Conservation (phyloP, 2,329 filamentous ascomycete genomes). For the Ascochyta clinopodiicola region DNA sequence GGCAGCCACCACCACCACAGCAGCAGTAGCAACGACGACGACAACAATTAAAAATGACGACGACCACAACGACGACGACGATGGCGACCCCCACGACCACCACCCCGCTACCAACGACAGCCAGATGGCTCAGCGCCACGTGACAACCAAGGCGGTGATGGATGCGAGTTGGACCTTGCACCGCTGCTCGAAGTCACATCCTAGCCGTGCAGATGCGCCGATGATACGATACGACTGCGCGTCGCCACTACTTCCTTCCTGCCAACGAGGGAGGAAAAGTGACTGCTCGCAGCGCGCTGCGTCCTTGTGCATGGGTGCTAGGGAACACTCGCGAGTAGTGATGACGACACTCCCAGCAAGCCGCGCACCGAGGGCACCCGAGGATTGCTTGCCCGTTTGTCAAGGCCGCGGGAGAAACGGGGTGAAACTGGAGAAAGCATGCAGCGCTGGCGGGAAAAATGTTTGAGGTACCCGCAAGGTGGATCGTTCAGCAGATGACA, state of each 20-base stretch:
- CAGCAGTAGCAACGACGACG: not conserved
- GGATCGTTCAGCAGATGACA: not conserved
- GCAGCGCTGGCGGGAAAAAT: not conserved
- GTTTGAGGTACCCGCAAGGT: slow-evolving; percentile 3
- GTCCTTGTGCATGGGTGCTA: slow-evolving; percentile 1
- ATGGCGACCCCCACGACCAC: not conserved
- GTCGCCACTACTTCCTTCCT: slow-evolving; percentile 13
- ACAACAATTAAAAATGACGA: not conserved
- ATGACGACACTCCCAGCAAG: slow-evolving; percentile 1
- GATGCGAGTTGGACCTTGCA: slow-evolving; percentile 26
- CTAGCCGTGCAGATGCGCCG: slow-evolving; percentile 13
- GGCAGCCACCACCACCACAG: not conserved
- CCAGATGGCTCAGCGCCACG: slow-evolving; percentile 13
- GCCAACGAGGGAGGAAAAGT: slow-evolving; percentile 12
- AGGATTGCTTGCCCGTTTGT: not conserved
- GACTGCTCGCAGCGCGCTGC: slow-evolving; percentile 12
- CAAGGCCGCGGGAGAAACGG: not conserved
- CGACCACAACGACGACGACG: not conserved
- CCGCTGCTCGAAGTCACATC: slow-evolving; percentile 14
- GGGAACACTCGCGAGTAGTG: not conserved
- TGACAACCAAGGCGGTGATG: slow-evolving; percentile 20
- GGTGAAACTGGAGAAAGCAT: not conserved
- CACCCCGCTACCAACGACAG: too few relatives aligned
- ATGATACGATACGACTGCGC: slow-evolving; percentile 17
- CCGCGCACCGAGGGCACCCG: not conserved